Evolutionary conservation across 2,329 filamentous ascomycete species (phyloP).

Genomic region (Colletotrichum lentis): DNA sequence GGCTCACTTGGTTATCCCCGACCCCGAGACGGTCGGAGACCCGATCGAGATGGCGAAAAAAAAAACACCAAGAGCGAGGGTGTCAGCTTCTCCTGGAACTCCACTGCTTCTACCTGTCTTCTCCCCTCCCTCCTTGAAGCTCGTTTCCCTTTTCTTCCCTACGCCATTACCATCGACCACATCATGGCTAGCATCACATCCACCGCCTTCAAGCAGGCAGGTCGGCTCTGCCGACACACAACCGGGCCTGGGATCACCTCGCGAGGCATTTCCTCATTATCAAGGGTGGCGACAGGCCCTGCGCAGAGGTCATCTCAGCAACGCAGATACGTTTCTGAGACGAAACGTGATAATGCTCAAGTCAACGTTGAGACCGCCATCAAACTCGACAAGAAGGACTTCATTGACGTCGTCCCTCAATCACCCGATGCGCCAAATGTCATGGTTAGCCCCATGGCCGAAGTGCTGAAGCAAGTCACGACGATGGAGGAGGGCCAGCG

Average conservation of each 20-base stretch:
- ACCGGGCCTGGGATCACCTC: slow-evolving; percentile 47
- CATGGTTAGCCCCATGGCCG: slow-evolving; percentile 83
- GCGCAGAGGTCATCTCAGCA: slow-evolving; percentile 45
- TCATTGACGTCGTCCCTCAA: slow-evolving; percentile 65
- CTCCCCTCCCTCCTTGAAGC: slow-evolving; percentile 29
- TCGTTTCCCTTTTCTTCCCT: slow-evolving; percentile 36
- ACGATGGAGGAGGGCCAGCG: slow-evolving; percentile 91
- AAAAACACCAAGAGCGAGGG: slow-evolving; percentile 15
- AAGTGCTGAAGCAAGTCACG: slow-evolving; percentile 88
- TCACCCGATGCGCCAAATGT: slow-evolving; percentile 63
- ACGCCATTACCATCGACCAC: slow-evolving; percentile 37
- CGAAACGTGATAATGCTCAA: slow-evolving; percentile 80
- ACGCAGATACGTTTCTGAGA: slow-evolving; percentile 84
- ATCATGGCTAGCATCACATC: slow-evolving; percentile 73
- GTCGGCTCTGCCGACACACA: slow-evolving; percentile 61
- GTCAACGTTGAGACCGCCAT: slow-evolving; percentile 85
- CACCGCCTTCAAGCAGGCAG: slow-evolving; percentile 77
- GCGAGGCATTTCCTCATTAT: slow-evolving; percentile 46
- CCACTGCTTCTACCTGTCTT: slow-evolving; percentile 33
- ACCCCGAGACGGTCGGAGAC: slow-evolving; percentile 25
- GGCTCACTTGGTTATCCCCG: slow-evolving; percentile 28
- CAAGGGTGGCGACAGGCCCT: slow-evolving; percentile 46
- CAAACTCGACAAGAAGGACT: slow-evolving; percentile 84
- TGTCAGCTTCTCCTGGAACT: slow-evolving; percentile 20
- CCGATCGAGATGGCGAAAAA: slow-evolving; percentile 23